Percentiles rank a stretch among this genome's conserved stretches.
Evolutionary conservation across 805 yeast species (phyloP).

Genomic region (Metschnikowia gruessii): DNA sequence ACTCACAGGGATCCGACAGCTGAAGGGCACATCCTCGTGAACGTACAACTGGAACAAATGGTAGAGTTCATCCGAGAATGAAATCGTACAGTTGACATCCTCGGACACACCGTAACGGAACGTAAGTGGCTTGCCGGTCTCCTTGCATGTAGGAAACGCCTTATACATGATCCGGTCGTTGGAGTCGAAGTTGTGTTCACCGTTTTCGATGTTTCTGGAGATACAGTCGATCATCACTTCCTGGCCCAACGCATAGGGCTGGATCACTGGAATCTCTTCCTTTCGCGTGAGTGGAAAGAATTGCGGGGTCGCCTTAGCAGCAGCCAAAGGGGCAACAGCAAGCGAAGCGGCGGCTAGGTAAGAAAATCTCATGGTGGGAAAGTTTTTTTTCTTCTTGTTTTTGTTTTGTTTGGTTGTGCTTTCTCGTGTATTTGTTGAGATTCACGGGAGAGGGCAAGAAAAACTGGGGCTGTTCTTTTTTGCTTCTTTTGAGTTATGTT

Average conservation of each 20-base stretch:
- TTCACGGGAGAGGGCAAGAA: no score
- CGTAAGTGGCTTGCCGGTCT: conserved; percentile 58
- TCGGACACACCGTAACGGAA: conserved; percentile 52
- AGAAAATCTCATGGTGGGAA: neutral
- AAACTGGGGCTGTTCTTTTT: no score
- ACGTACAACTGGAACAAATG: conserved; percentile 70
- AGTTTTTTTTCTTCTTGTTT: neutral
- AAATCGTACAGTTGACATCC: conserved; percentile 57
- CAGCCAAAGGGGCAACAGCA: conserved; percentile 2
- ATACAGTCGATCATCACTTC: conserved; percentile 56
- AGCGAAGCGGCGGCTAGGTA: conserved; percentile 1
- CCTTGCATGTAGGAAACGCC: conserved; percentile 60
- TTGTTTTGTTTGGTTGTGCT: neutral
- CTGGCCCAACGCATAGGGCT: conserved; percentile 41
- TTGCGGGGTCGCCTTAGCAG: conserved; percentile 17
- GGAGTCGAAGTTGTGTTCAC: conserved; percentile 72
- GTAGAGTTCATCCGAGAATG: conserved; percentile 59
- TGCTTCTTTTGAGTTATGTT: no score
- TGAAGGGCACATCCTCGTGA: conserved; percentile 74
- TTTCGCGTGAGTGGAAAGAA: conserved; percentile 38
- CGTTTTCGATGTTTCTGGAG: conserved; percentile 64
- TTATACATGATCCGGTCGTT: conserved; percentile 55
- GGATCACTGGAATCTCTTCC: conserved; percentile 37
- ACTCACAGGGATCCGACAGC: conserved; percentile 59
- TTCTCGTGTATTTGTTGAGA: no score